Base-by-base conservation (phyloP, 768 basidiomycete species). In the Cystofilobasidium ferigula region DNA sequence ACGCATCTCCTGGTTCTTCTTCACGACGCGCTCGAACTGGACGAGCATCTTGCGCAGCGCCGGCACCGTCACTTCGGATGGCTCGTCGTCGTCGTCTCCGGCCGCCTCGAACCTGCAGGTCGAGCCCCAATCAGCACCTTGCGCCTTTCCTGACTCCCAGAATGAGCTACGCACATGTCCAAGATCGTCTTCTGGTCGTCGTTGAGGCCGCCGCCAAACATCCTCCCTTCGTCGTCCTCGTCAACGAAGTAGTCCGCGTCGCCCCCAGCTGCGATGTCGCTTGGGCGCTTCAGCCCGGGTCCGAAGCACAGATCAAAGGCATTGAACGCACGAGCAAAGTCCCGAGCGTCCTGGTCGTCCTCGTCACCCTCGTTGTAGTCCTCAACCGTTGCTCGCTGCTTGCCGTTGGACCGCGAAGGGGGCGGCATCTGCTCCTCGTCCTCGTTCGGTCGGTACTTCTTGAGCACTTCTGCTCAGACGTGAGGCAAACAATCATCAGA, bases 1-100 rank as follows among this genome's bases (percentile, higher is more conserved):
- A 35, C 95, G 82, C 73, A 94, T 86, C 74, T 93, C 91, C 72
- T 93, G 88, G 75, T 99, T 99, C 78, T 93, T 97, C 75, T 89
- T 86, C 26, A 87, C 86, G 1, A 89, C 85, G 47, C 90, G 83
- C 76, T 98, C 93, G 71, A 99, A 86, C 43, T 83, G 81, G 45
- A 88, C 78, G 32, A 98, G 79, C 63, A 86, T 79, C 72, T 86
- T 82, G 63, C 89, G 82, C 32, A 95, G 82, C 43, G 81, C 80
- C 14, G 85, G 83, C 5, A 88, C 77, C 2, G 85, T 84, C 64
- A 93, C 76, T 68, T 86, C 85, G 68, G 86, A 85, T 61, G 86
- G 85, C 48, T 78, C 80, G 24, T 81, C 84, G 47, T 85, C 83
- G 12, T 81, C 82, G 53, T 80, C 83, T 8, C 84, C 71, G 82